A percentile compares a stretch with the other conserved stretches of the same genome.
Conservation (phyloP, 345 rosid genomes). For the Draba incana region DNA sequence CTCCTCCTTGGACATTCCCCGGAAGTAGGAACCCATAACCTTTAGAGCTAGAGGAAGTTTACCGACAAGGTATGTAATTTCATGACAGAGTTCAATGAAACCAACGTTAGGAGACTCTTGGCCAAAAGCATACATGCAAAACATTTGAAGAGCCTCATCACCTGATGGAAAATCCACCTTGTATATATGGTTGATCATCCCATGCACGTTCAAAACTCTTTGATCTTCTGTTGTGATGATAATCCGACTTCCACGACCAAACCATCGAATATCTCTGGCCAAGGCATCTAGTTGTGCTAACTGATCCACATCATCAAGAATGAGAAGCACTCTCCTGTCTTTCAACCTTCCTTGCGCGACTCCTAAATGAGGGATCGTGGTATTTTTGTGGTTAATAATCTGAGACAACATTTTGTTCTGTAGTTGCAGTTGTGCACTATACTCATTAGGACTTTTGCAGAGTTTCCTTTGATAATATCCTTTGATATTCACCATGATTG, state of each 20-base stretch:
- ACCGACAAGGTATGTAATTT: not conserved
- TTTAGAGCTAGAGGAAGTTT: conserved; percentile 40
- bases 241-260: conserved; percentile 10
- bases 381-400: not conserved
- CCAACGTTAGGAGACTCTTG: not conserved
- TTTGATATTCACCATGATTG: no score
- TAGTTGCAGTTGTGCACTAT: not conserved
- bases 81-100: not conserved
- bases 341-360: not conserved
- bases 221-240: conserved; percentile 27
- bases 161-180: not conserved
- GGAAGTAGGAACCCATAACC: conserved; percentile 32
- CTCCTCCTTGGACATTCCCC: not conserved
- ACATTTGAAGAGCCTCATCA: conserved; percentile 17
- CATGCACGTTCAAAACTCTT: conserved; percentile 1
- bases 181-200: not conserved
- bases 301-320: conserved; percentile 22
- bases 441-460: not conserved
- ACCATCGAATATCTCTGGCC: not conserved
- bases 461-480: no score
- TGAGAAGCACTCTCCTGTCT: not conserved
- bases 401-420: not conserved
- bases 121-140: conserved; percentile 16
- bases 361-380: not conserved
- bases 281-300: not conserved